Conservation (phyloP, 805 yeast species). For the Candida sanyiensis region DNA sequence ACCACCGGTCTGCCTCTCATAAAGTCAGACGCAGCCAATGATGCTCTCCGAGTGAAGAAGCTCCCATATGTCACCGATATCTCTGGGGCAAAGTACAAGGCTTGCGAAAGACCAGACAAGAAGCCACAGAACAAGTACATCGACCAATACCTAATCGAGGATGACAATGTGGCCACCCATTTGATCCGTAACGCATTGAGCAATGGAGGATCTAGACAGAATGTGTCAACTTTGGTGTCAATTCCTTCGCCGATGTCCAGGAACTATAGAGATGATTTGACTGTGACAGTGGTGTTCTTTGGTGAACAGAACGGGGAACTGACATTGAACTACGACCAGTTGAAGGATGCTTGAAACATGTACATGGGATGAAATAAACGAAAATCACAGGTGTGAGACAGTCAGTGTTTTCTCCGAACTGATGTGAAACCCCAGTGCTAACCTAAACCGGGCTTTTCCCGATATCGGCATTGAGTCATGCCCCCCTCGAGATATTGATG, state of each 20-base stretch:
- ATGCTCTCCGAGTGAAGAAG: constrained; percentile 32
- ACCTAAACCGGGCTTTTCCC: too few species aligned
- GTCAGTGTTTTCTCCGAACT: too few species aligned
- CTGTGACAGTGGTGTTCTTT: constrained; percentile 93
- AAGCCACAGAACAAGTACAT: constrained; percentile 27
- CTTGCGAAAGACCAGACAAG: constrained; percentile 61
- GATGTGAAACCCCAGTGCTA: too few species aligned
- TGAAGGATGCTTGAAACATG: too few species aligned
- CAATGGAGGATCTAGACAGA: constrained; percentile 83
- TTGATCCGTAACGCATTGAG: constrained; percentile 87
- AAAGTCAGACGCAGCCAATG: constrained; percentile 17
- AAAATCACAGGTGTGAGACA: too few species aligned
- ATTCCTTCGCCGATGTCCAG: constrained; percentile 91
- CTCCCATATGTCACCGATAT: constrained; percentile 61
- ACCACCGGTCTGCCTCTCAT: constrained; percentile 10
- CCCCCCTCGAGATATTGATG: background rate
- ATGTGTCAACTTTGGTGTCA: constrained; percentile 79
- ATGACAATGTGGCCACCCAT: constrained; percentile 87
- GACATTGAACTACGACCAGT: too few species aligned
- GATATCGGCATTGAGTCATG: background rate
- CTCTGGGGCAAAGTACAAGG: constrained; percentile 50
- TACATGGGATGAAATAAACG: too few species aligned
- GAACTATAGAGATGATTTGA: constrained; percentile 89
- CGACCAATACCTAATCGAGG: constrained; percentile 57
- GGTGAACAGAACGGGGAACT: too few species aligned